Evolutionary conservation across 2,329 filamentous ascomycete species (phyloP), one percentile per base, ranked within the genome.

Genomic region (Monilinia fructicola): DNA sequence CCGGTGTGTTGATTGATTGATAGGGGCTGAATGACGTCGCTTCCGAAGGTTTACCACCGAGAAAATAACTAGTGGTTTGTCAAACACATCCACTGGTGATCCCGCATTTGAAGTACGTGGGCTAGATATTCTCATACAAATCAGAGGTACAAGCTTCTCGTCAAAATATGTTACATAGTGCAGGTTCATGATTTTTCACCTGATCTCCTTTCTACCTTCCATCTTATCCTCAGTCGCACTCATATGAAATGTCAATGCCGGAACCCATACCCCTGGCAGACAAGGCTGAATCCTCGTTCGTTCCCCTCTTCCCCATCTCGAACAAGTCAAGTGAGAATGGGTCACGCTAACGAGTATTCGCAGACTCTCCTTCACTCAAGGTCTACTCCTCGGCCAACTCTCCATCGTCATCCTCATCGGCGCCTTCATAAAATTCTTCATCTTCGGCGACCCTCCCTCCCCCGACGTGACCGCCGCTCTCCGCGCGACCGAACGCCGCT

Each of bases 351-450:
- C 63, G 12, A 21, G 26, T 6, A 40, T 26, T n/a, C 5, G 9
- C 75, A 94, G 92, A 52, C 83, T 95, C 72, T 95, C 92, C 46
- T 98, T 98, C 78, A 96, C 92, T 0, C 92, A 97, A 77, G 95
- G 95, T 38, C 90, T 99, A 73, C 87, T 99, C 59, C 84, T 98
- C 42, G 95, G 95, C 60, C 95, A 99, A 78, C 84, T 99, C 62
- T 96, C 93, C 2, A 91, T 99, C 55, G 91, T 97, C 18, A 81
- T 98, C 31, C 84, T 99, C 50, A 87, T 99, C 69, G 93, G 93
- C 71, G 92, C 90, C 72, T 98, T 99, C 80, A 98, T 99, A 79
- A 97, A 97, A 78, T 99, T 97, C 86, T 99, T 99, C 85, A 98
- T 99, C 76, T 98, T 99, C 76, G 95, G 95, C 73, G 95, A 98